Conservation (phyloP, 2,329 filamentous ascomycete genomes). For the Orbilia ellipsospora region DNA sequence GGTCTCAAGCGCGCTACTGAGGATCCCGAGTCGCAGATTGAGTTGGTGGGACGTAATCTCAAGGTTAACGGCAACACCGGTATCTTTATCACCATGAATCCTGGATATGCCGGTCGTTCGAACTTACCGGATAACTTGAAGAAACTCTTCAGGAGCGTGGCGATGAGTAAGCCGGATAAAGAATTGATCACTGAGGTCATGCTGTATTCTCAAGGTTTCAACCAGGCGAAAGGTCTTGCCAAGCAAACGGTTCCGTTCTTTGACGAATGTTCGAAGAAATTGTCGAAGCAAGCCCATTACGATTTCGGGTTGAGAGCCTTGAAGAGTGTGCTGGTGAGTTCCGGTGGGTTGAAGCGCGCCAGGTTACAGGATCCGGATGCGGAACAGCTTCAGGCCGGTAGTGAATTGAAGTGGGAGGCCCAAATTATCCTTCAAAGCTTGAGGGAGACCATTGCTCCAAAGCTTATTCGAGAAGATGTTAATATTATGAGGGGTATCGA, state of each 20-base stretch:
- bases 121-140: conserved; percentile 99
- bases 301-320: conserved; percentile 97
- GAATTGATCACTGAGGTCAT: conserved; percentile 99
- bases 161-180: conserved; percentile 99
- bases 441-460: conserved; percentile 96
- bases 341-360: conserved; percentile 90
- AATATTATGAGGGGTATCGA: conserved; percentile 87
- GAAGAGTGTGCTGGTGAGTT: conserved; percentile 98
- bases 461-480: conserved; percentile 92
- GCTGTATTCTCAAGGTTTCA: conserved; percentile 99
- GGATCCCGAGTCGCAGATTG: conserved; percentile 87
- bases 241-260: conserved; percentile 99
- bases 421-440: conserved; percentile 99
- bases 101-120: conserved; percentile 96
- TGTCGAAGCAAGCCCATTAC: conserved; percentile 98
- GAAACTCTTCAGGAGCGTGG: conserved; percentile 98
- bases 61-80: conserved; percentile 92
- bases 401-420: conserved; percentile 70
- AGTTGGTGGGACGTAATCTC: conserved; percentile 90
- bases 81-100: conserved; percentile 99
- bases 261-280: conserved; percentile 80
- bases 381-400: conserved; percentile 44
- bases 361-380: conserved; percentile 56
- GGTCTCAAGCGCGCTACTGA: conserved; percentile 86
- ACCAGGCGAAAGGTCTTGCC: conserved; percentile 90